Evolutionary conservation across 176 grass and related monocot genomes (phyloP), one percentile per base, ranked within the genome.

Genomic region (Phyllostachys edulis): DNA sequence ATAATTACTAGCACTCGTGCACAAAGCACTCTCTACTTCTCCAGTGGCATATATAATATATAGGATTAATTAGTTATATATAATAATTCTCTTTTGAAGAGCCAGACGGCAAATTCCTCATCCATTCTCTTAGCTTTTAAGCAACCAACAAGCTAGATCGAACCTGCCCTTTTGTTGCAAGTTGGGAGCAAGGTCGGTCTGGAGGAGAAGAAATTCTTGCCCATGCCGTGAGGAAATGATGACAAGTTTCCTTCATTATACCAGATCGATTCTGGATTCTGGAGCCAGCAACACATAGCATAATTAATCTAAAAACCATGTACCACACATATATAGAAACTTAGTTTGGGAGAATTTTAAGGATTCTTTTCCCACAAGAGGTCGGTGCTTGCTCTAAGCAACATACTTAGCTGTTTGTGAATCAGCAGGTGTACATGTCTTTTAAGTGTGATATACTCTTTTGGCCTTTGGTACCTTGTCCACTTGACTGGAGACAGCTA

Each of bases 71-170:
- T 52, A 7, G 50, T 18, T 6, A 6, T 52, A 18, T 2, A 45
- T 3, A 3, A 9, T 52, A 2, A 7, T 2, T 17, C 18, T 20
- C 50, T 52, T 52, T 17, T 52, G 50, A 18, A 18, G 50, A 52
- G 50, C 16, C 7, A 52, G 15, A 16, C 6, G 50, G 50, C 50
- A 52, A 18, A 52, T 56, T 9, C 18, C 52, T 56, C 7, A 56
- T 56, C 52, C 52, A 8, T 21, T 56, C 18, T 56, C 54, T 91
- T 67, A 40, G 82, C 44, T 84, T 84, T 55, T 52, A 67, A 84
- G 72, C 82, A 76, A 76, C 34, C 72, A 34, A 29, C 68, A 23
- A 72, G 68, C n/a, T 27, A 5, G 40, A 49, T 7, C 7, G 21
- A 79, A 63, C 71, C 42, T 50, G 9, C 9, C 27, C 38, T 86